Evolutionary conservation across 495 filamentous ascomycete genomes (phyloP).

Genomic region (Chaetomium fimeti): DNA sequence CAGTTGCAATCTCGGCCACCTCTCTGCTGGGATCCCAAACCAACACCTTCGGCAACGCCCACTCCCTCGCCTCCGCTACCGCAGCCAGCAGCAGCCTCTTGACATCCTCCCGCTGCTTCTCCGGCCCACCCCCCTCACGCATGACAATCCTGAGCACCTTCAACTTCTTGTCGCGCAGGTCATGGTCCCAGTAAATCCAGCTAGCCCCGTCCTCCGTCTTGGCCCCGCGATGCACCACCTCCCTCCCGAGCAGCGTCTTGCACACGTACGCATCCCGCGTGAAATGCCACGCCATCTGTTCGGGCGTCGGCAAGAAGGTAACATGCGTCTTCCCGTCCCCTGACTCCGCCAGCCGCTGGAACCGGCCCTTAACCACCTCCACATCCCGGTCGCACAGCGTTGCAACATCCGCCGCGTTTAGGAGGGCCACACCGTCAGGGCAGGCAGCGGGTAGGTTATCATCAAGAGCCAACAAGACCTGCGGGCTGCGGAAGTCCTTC

Average conservation of each 20-base stretch:
- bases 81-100: slow-evolving; percentile 20
- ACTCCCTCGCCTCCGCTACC: slow-evolving; percentile 22
- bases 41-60: slow-evolving; percentile 26
- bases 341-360: background rate
- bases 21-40: slow-evolving; percentile 18
- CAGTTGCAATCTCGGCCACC: slow-evolving; percentile 1
- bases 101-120: slow-evolving; percentile 8
- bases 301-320: slow-evolving; percentile 17
- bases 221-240: slow-evolving; percentile 22
- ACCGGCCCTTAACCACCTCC: background rate
- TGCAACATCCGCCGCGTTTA: background rate
- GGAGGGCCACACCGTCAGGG: background rate
- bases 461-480: slow-evolving; percentile 4
- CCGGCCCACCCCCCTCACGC: background rate
- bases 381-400: slow-evolving; percentile 18
- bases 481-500: slow-evolving; percentile 23
- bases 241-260: slow-evolving; percentile 14
- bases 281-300: slow-evolving; percentile 27
- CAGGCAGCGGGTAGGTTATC: background rate
- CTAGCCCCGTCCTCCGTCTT: slow-evolving; percentile 9
- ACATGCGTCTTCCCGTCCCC: slow-evolving; percentile 13
- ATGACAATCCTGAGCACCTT: slow-evolving; percentile 19
- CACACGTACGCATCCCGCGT: slow-evolving; percentile 22
- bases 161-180: slow-evolving; percentile 28
- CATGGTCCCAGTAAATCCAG: slow-evolving; percentile 28